phyloP scores from a whole-genome alignment of 192 early-diverging fungal species.

The Nowakowskiella sp. region DNA sequence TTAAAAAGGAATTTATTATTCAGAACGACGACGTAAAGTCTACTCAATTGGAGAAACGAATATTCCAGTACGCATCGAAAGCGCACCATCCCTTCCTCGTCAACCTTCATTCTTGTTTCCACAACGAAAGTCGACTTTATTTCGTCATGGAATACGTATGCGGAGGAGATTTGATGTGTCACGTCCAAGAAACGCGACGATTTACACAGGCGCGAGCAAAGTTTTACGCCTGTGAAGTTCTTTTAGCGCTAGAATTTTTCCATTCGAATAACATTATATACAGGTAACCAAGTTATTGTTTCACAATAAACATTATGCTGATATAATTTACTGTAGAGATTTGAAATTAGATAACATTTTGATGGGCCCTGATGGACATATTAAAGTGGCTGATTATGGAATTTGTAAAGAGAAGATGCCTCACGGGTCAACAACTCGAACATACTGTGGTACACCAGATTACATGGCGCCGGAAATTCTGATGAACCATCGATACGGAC shows the following conservation, averaged over 20 bases:
- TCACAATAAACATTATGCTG: not conserved
- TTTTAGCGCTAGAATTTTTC: slow-evolving; percentile 78
- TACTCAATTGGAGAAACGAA: slow-evolving; percentile 54
- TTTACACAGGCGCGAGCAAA: slow-evolving; percentile 77
- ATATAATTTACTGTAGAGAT: slow-evolving; percentile 1
- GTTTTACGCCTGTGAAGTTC: slow-evolving; percentile 83
- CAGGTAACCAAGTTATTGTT: slow-evolving; percentile 22
- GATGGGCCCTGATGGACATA: slow-evolving; percentile 7
- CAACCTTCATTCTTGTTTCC: slow-evolving; percentile 78
- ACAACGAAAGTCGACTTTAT: slow-evolving; percentile 71
- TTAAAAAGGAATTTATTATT: slow-evolving; percentile 45
- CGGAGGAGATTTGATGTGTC: slow-evolving; percentile 84
- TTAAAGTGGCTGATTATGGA: slow-evolving; percentile 17
- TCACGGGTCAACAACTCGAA: slow-evolving; percentile 4
- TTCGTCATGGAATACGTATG: slow-evolving; percentile 86
- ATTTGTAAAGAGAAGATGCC: slow-evolving; percentile 6
- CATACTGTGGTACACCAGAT: slow-evolving; percentile 14
- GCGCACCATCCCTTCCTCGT: slow-evolving; percentile 77
- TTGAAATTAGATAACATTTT: slow-evolving; percentile 17
- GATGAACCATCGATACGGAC: slow-evolving; percentile 24
- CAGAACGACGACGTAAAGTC: slow-evolving; percentile 16
- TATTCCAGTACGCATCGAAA: slow-evolving; percentile 69
- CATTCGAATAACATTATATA: slow-evolving; percentile 77
- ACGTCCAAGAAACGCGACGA: slow-evolving; percentile 60
- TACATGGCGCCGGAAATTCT: slow-evolving; percentile 39